phyloP scores from a whole-genome alignment of 169 alveolate species.

The Perkinsus marinus region DNA sequence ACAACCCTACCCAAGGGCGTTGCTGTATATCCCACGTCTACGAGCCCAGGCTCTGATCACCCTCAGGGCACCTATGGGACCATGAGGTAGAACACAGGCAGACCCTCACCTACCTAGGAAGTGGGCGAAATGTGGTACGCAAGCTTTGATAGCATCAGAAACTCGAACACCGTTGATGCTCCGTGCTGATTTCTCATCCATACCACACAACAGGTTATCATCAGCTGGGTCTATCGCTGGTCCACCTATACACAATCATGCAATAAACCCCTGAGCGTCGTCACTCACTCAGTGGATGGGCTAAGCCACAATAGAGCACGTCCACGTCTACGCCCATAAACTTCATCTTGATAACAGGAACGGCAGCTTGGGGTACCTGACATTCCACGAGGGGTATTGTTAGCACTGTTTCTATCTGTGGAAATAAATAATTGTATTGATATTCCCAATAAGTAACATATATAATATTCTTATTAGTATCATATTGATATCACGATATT shows the following conservation, averaged over 20 bases:
- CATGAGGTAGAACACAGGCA: too few species aligned
- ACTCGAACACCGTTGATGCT: constrained; percentile 80
- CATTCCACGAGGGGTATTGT: background rate
- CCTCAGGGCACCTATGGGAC: constrained; percentile 73
- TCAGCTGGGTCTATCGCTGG: constrained; percentile 27
- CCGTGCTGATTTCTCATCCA: constrained; percentile 61
- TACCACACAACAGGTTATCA: constrained; percentile 39
- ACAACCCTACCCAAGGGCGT: constrained; percentile 60
- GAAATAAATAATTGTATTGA: too few species aligned
- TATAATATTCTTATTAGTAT: too few species aligned
- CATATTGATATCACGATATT: too few species aligned
- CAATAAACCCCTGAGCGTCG: background rate
- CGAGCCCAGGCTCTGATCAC: constrained; percentile 86
- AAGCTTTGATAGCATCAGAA: constrained; percentile 65
- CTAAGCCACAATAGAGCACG: constrained; percentile 72
- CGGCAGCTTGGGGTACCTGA: background rate
- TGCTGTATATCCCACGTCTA: constrained; percentile 79
- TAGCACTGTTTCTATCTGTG: too few species aligned
- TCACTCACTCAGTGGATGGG: constrained; percentile 48
- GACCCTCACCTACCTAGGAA: constrained; percentile 26
- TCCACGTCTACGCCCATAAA: constrained; percentile 81
- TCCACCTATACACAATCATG: constrained; percentile 11
- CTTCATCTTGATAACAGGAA: constrained; percentile 75
- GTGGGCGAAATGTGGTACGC: constrained; percentile 72
- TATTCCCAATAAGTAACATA: too few species aligned